Conservation (phyloP, 2,329 filamentous ascomycete species). For the Colletotrichum melonis region DNA sequence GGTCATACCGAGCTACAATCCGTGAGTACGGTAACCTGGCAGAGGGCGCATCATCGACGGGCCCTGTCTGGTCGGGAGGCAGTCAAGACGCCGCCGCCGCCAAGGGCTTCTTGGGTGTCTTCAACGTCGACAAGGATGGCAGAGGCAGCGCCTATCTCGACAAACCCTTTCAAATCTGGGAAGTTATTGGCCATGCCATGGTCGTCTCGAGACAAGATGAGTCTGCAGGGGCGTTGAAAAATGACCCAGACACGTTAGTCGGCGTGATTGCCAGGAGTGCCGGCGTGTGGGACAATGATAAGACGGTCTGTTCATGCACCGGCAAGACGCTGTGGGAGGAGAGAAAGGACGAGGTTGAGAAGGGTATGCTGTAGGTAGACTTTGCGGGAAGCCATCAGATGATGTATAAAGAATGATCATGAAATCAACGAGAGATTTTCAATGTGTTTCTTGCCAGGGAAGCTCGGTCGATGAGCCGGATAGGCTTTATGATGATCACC, state of each 20-base stretch:
- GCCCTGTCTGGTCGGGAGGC: constrained; percentile 78
- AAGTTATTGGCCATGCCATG: constrained; percentile 93
- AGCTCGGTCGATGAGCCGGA: constrained; percentile 25
- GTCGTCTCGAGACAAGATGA: constrained; percentile 79
- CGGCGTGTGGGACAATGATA: constrained; percentile 99
- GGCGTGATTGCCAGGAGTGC: constrained; percentile 96
- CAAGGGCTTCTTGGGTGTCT: constrained; percentile 73
- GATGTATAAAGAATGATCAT: constrained; percentile 17
- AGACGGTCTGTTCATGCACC: constrained; percentile 97
- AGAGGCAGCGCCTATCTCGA: constrained; percentile 85
- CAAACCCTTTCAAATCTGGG: constrained; percentile 88
- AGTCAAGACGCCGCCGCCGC: constrained; percentile 54
- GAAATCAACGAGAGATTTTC: constrained; percentile 8
- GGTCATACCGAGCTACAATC: constrained; percentile 85
- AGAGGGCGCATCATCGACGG: constrained; percentile 83
- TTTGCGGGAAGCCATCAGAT: constrained; percentile 10
- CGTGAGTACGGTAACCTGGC: constrained; percentile 90
- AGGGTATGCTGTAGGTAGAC: constrained; percentile 78
- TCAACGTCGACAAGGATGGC: constrained; percentile 81
- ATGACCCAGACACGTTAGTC: constrained; percentile 87
- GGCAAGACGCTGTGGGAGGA: constrained; percentile 99
- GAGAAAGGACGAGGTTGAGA: constrained; percentile 86
- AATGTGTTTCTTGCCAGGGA: constrained; percentile 15
- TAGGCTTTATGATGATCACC: constrained; percentile 29
- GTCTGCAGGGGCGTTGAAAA: constrained; percentile 65